phyloP scores from a whole-genome alignment of 73 alveolate genomes.

The Tetrahymena malaccensis region DNA sequence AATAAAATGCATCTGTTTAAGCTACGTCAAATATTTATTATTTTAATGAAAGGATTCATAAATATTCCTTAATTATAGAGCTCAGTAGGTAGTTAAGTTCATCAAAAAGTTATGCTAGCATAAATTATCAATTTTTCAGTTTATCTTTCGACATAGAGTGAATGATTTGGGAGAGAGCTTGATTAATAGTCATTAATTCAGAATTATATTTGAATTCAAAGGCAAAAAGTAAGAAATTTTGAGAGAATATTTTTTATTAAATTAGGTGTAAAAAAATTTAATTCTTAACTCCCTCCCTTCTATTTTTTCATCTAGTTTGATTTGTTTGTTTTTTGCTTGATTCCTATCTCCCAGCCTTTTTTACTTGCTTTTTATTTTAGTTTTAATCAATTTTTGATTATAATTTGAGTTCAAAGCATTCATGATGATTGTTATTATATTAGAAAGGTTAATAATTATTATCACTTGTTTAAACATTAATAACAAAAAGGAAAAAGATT shows the following conservation, averaged over 20 bases:
- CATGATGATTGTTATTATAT: not conserved
- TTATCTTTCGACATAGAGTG: not conserved
- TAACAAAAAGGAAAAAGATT: not conserved
- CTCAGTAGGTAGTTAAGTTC: not conserved
- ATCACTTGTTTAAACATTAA: not conserved
- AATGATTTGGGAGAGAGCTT: not conserved
- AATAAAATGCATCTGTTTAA: not conserved
- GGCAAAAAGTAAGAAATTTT: not conserved
- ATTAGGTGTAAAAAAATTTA: too few species aligned
- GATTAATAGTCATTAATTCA: not conserved
- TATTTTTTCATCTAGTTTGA: not conserved
- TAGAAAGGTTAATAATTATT: not conserved
- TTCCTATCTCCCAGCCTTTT: not conserved
- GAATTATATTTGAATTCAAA: not conserved
- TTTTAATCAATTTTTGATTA: not conserved
- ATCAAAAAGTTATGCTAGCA: not conserved
- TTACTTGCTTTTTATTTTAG: not conserved
- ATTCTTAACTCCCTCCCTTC: not conserved
- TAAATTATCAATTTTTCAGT: not conserved
- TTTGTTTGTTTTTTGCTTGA: not conserved
- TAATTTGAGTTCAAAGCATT: not conserved
- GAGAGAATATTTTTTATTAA: not conserved
- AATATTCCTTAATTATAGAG: too few species aligned
- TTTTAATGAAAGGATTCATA: too few species aligned
- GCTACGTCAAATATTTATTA: too few species aligned